Evolutionary conservation across 805 yeast genomes (phyloP), one percentile per base, ranked within the genome.

Genomic region (Ogataea siamensis): DNA sequence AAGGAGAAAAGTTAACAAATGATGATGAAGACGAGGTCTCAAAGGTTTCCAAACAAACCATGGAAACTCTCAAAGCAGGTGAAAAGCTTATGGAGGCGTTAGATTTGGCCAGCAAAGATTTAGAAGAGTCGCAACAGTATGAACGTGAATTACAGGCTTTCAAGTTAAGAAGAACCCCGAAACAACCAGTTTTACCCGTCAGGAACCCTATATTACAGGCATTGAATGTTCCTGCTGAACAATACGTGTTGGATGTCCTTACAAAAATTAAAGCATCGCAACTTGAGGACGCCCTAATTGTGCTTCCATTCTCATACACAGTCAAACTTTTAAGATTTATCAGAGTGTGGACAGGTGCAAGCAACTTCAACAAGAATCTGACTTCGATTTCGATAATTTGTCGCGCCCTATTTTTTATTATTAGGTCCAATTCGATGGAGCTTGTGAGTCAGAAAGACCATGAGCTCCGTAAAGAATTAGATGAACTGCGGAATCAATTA

Each of bases 61-160:
- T 81, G 57, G 99, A 93, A 54, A 84, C 96, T 2, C 72, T 93
- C 55, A 91, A 91, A 61, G 93, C 96, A 1, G 96, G 98, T 47
- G 99, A 91, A 63, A 82, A 82, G 54, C 63, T 91, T 32, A 81
- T 87, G 76, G 98, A 91, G 58, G 96, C 97, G 0, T 66, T 91
- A 34, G 97, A 93, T 48, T 66, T 89, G 43, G 95, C 94, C 1
- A 64, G 67, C 12, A 78, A 75, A 34, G 96, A 88, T 50, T 63
- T 86, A 28, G 81, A 76, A 28, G 74, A 75, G 9, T 49, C 58
- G 11, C 75, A 71, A 38, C 73, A 70, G 27, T 81, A 81, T 53
- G 64, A 68, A 31, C 56, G 54, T 25, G 76, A 67, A 16, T 40
- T 69, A 41, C 47, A 50, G 25, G 45, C 53, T 7, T 64, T 51